Evolutionary conservation across 2,329 filamentous ascomycete genomes (phyloP).

Genomic region (Microcyclosporella mali): DNA sequence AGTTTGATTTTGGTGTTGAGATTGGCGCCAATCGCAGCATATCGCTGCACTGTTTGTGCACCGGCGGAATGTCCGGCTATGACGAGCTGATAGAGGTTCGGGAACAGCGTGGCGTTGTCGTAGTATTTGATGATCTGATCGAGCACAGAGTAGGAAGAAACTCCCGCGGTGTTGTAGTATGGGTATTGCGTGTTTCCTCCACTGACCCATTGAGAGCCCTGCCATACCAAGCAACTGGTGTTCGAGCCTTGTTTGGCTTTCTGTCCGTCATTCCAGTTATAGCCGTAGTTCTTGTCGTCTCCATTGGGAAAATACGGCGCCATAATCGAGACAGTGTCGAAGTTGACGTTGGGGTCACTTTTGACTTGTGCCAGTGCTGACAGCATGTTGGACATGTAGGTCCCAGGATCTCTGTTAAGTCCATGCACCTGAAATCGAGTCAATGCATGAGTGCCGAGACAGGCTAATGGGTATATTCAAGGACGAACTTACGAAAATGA

Average conservation of each 20-base stretch:
- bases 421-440: too few species aligned
- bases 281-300: constrained; percentile 32
- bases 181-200: constrained; percentile 32
- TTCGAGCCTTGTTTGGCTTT: constrained; percentile 25
- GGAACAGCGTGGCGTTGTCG: constrained; percentile 28
- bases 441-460: too few species aligned
- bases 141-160: constrained; percentile 30
- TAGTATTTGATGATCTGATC: constrained; percentile 34
- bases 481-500: constrained; percentile 33
- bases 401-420: constrained; percentile 29
- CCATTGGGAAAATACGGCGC: constrained; percentile 34
- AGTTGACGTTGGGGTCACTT: constrained; percentile 23
- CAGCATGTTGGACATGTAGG: constrained; percentile 30
- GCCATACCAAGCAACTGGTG: constrained; percentile 32
- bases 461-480: too few species aligned
- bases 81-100: constrained; percentile 34
- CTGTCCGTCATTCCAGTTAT: constrained; percentile 30
- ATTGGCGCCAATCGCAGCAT: constrained; percentile 28
- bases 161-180: constrained; percentile 15
- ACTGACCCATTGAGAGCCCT: constrained; percentile 27
- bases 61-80: constrained; percentile 34
- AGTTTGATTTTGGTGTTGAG: constrained; percentile 23
- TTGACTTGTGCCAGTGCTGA: constrained; percentile 29
- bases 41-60: constrained; percentile 32
- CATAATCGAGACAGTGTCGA: constrained; percentile 29